Conservation (phyloP, 441 rosid species). For the Cnidoscolus chayamansa region DNA sequence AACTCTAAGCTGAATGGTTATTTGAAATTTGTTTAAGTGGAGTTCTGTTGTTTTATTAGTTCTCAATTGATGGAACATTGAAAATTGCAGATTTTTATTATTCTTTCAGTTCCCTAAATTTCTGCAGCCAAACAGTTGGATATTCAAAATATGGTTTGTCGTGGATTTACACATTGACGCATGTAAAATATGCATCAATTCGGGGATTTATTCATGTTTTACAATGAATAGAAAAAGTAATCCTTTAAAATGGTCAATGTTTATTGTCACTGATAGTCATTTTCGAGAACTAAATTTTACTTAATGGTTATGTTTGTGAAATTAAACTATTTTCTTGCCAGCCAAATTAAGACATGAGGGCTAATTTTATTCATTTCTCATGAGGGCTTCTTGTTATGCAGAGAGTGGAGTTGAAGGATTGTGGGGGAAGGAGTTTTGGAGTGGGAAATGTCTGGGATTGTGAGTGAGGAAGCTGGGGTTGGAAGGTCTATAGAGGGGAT, state of each 20-base stretch:
- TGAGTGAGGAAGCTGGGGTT: constrained; percentile 61
- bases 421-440: constrained; percentile 36
- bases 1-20: neutral
- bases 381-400: constrained; percentile 21
- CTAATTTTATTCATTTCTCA: constrained; percentile 16
- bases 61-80: constrained; percentile 8
- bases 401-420: constrained; percentile 37
- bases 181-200: neutral
- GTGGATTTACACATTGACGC: neutral
- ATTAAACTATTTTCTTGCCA: neutral
- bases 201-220: neutral
- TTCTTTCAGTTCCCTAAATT: neutral
- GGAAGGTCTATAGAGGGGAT: constrained; percentile 65
- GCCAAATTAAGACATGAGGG: constrained; percentile 14
- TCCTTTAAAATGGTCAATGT: neutral
- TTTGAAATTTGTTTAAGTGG: neutral
- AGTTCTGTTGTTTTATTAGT: neutral
- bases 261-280: neutral
- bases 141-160: neutral
- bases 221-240: neutral
- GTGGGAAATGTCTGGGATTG: constrained; percentile 68
- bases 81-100: neutral
- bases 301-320: neutral
- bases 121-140: neutral
- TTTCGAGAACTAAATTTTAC: neutral